These are phyloP conservation scores for Monosporozyma unispora DNA, from an alignment of 805 yeast genomes.

Conservation along the genomic window DNA sequence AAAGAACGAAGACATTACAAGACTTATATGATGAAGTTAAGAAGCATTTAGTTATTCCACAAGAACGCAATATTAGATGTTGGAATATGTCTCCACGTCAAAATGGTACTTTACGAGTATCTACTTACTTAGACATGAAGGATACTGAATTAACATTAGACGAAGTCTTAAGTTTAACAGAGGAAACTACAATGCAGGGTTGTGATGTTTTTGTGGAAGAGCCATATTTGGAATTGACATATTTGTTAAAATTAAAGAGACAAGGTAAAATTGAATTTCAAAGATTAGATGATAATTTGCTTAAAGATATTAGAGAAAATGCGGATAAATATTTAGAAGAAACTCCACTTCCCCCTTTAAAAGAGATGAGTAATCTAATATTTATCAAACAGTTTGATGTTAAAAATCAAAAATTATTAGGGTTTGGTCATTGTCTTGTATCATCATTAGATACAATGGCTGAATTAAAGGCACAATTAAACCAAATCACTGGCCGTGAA, in stretches of 20 bases:
- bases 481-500: constrained; percentile 4
- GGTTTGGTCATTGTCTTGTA: constrained; percentile 53
- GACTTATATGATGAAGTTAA: constrained; percentile 45
- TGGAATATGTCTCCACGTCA: constrained; percentile 61
- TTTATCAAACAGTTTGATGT: constrained; percentile 65
- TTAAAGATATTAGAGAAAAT: constrained; percentile 17
- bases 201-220: constrained; percentile 64
- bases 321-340: constrained; percentile 2
- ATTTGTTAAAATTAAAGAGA: constrained; percentile 12
- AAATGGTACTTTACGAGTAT: constrained; percentile 64
- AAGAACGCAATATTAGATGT: constrained; percentile 38
- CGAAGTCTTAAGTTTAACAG: constrained; percentile 34
- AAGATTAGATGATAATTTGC: constrained; percentile 14
- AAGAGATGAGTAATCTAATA: constrained; percentile 20
- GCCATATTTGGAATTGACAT: constrained; percentile 26
- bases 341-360: not conserved
- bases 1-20: constrained; percentile 46
- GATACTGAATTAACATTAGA: constrained; percentile 37
- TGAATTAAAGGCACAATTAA: constrained; percentile 29
- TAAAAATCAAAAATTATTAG: constrained; percentile 43
- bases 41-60: constrained; percentile 33
- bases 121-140: constrained; percentile 30
- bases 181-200: constrained; percentile 29
- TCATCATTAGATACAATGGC: constrained; percentile 39
- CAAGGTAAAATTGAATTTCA: constrained; percentile 6